These are phyloP conservation scores for Fusarium metavorans DNA, from an alignment of 2,329 filamentous ascomycete species.

Conservation along the genomic window DNA sequence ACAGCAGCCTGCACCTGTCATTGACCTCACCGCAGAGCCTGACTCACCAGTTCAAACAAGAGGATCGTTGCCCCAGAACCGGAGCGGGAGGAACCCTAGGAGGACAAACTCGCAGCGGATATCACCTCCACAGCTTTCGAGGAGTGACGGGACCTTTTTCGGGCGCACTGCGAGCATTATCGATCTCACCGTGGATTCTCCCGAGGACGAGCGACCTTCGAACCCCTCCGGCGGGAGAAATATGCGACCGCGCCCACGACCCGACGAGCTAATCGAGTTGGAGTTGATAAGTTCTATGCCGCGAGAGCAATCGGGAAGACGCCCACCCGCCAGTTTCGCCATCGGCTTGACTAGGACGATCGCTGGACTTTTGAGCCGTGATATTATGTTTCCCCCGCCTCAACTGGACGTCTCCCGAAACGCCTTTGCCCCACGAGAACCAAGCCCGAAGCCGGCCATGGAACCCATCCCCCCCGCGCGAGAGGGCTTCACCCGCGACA, in stretches of 20 bases:
- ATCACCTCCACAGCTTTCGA: conserved; percentile 57
- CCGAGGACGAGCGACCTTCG: conserved; percentile 48
- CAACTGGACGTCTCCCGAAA: conserved; percentile 43
- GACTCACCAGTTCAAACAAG: conserved; percentile 59
- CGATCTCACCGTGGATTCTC: conserved; percentile 64
- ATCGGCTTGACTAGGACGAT: conserved; percentile 43
- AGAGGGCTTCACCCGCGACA: conserved; percentile 84
- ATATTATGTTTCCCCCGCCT: conserved; percentile 40
- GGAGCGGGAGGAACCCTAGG: conserved; percentile 52
- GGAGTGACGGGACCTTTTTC: conserved; percentile 59
- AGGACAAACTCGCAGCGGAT: conserved; percentile 55
- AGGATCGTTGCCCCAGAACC: conserved; percentile 40
- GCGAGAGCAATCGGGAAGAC: conserved; percentile 39
- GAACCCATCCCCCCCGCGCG: conserved; percentile 73
- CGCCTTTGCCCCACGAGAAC: conserved; percentile 49
- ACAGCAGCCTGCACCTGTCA: conserved; percentile 50
- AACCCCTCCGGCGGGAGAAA: conserved; percentile 32
- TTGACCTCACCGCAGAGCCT: conserved; percentile 64
- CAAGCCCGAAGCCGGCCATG: conserved; percentile 62
- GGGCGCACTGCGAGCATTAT: conserved; percentile 55
- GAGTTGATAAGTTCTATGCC: conserved; percentile 36
- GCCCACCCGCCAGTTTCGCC: conserved; percentile 35
- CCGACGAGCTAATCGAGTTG: conserved; percentile 46
- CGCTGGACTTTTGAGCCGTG: conserved; percentile 41
- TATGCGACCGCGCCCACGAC: conserved; percentile 16